Conservation (phyloP, 192 early-diverging fungal species). For the Backusella parvicylindrica region DNA sequence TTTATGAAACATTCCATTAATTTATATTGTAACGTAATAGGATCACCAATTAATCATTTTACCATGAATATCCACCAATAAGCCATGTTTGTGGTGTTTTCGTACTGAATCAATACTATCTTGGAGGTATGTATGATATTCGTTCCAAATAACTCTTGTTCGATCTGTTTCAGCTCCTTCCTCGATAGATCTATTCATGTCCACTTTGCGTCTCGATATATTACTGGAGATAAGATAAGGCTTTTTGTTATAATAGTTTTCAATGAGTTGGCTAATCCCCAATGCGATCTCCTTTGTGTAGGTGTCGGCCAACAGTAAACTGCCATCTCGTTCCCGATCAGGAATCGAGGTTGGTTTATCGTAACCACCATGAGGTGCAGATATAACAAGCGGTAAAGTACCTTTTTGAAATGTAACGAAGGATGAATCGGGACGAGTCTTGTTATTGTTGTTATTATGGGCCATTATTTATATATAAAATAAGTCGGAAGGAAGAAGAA, state of each 20-base stretch:
- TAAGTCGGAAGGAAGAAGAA: not conserved
- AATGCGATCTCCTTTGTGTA: not conserved
- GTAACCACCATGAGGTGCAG: not conserved
- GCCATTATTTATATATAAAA: not conserved
- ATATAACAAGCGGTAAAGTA: not conserved
- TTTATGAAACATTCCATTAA: not conserved
- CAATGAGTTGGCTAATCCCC: not conserved
- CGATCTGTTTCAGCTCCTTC: not conserved
- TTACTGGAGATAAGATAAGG: not conserved
- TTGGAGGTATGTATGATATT: not conserved
- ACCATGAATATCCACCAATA: slow-evolving; percentile 9
- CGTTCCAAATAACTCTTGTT: not conserved
- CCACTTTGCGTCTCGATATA: not conserved
- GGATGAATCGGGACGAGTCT: not conserved
- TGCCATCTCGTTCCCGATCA: not conserved
- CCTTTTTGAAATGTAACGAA: not conserved
- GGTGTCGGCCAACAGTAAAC: not conserved
- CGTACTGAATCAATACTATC: not conserved
- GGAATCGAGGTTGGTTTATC: not conserved
- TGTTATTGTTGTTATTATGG: not conserved
- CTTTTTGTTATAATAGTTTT: not conserved
- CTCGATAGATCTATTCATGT: not conserved
- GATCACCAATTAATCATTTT: not conserved
- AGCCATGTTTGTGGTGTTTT: not conserved
- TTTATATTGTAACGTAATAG: not conserved